Evolutionary conservation across 371 early-diverging fungal genomes (phyloP).

Genomic region (Actinomortierella wolfii): DNA sequence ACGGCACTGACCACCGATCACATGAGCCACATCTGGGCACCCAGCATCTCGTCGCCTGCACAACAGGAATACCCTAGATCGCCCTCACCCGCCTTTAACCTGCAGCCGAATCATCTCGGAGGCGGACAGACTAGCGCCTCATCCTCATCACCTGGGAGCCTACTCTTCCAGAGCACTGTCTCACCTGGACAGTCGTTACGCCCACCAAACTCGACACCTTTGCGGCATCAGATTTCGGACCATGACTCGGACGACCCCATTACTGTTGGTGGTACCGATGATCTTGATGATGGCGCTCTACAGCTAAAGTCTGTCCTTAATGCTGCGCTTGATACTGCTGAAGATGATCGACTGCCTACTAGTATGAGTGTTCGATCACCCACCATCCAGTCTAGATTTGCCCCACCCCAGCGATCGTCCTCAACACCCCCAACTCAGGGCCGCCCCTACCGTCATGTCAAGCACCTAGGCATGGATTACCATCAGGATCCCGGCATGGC

Average conservation of each 20-base stretch:
- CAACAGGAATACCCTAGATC: conserved; percentile 80
- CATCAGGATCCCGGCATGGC: conserved; percentile 17
- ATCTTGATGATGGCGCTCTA: conserved; percentile 32
- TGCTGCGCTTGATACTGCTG: conserved; percentile 57
- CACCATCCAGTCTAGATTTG: conserved; percentile 46
- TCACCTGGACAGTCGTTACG: conserved; percentile 24
- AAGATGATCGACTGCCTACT: conserved; percentile 43
- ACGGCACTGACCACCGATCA: conserved; percentile 38
- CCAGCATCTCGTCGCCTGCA: conserved; percentile 23
- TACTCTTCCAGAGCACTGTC: conserved; percentile 9
- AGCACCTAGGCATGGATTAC: conserved; percentile 34
- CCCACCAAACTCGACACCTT: conserved; percentile 28
- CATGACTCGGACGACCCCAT: conserved; percentile 42
- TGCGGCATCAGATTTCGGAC: conserved; percentile 32
- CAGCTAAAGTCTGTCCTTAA: conserved; percentile 56
- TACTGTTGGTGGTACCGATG: conserved; percentile 15
- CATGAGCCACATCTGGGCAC: conserved; percentile 47
- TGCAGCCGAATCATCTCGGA: conserved; percentile 53
- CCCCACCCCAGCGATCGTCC: conserved; percentile 58
- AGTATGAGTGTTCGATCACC: conserved; percentile 34
- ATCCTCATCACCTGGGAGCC: conserved; percentile 26
- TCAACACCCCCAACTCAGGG: conserved; percentile 64
- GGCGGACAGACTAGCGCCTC: conserved; percentile 50
- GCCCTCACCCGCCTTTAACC: conserved; percentile 80
- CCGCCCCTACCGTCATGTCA: conserved; percentile 45